Base-by-base conservation (phyloP, 495 filamentous ascomycete genomes). In the Recurvomyces mirabilis region DNA sequence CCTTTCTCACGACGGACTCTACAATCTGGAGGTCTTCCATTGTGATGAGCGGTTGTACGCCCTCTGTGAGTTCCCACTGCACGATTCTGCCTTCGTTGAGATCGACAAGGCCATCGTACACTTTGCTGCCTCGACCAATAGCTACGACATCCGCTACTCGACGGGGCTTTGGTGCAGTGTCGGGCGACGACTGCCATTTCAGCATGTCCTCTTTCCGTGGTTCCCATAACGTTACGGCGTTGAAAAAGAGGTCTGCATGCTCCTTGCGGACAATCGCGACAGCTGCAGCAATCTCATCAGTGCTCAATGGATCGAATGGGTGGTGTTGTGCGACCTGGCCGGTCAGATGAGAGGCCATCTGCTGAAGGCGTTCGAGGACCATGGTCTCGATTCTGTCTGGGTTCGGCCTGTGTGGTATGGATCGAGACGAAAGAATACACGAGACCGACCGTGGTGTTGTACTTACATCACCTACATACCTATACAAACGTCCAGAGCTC, bases 21-120 rank as follows among this genome's bases (percentile, higher is more conserved):
- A 94, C 88, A 32, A 81, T 71, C 59, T 88, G 81, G 28, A 94
- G 68, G 56, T 95, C 88, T 59, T 94, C 87, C 85, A 94, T 93
- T 1, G 86, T 93, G 57, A 95, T 93, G 52, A 94, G 71, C 17
- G 88, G 88, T 66, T 95, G 88, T 33, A 89, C 78, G 23, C 83
- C 83, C 17, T 82, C 77, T 2, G 84, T 73, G 29, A 75, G 65
- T 52, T 84, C 75, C 88, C 88, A 95, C 29, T 75, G 65, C 4
- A 78, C 56, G 44, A 94, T 74, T 62, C 79, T 81, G 42, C 69
- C 74, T 53, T 75, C 67, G n/a, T 76, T 64, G 41, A 94, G 58
- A 56, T 93, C 79, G 6, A 94, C 83, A 21, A 87, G 60, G 0
- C 84, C 88, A 65, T 95, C 88, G 44, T 83, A 93, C 2, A 94